phyloP scores from a whole-genome alignment of 1,284 basidiomycete genomes.

The Fomitopsis schrenkii region DNA sequence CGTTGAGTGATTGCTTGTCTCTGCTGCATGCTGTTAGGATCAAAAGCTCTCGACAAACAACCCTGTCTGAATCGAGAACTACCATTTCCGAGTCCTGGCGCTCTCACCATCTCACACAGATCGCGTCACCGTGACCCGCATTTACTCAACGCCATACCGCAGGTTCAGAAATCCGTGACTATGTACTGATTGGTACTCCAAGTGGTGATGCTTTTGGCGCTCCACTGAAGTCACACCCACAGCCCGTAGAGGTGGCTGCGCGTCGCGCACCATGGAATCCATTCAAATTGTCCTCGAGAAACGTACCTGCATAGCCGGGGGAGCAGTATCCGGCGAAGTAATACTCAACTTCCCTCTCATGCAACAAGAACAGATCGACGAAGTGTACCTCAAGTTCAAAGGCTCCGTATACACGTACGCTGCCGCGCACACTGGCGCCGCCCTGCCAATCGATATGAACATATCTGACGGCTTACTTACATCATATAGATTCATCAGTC shows the following conservation, averaged over 20 bases:
- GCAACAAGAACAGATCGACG: conserved; percentile 4
- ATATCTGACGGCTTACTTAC: too few relatives aligned
- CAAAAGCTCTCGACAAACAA: conserved; percentile 15
- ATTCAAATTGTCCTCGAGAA: neutral
- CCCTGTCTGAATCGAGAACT: neutral
- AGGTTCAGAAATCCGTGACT: too few relatives aligned
- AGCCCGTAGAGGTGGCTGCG: neutral
- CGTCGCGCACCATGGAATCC: neutral
- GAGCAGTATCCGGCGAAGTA: neutral
- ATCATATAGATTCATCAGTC: neutral
- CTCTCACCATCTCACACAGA: too few relatives aligned
- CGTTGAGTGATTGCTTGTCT: neutral
- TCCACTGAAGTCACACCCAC: too few relatives aligned
- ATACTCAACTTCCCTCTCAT: conserved; percentile 1
- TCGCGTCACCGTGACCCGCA: too few relatives aligned
- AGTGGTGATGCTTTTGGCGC: too few relatives aligned
- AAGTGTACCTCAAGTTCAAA: conserved; percentile 4
- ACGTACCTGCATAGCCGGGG: conserved; percentile 1
- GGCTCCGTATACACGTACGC: conserved; percentile 5
- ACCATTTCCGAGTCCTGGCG: too few relatives aligned
- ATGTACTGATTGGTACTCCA: too few relatives aligned
- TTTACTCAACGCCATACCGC: too few relatives aligned
- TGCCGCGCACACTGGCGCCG: neutral
- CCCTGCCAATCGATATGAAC: too few relatives aligned
- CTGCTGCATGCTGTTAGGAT: conserved; percentile 4